Evolutionary conservation across 305 asterid genomes (phyloP), one percentile per base, ranked within the genome.

Genomic region (Petunia hybrid): DNA sequence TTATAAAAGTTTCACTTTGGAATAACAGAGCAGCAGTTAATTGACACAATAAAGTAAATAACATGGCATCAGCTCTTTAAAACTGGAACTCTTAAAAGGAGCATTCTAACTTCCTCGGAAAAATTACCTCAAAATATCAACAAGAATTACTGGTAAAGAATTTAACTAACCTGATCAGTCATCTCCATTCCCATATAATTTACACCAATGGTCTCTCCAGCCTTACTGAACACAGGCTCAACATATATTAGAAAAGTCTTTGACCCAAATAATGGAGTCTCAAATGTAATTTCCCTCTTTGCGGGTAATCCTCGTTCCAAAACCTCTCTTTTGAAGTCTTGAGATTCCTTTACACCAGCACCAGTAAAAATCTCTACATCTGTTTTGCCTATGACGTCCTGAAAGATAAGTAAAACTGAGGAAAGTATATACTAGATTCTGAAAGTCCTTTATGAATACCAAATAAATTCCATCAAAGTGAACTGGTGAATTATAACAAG

Each of bases 121-220:
- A 51, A 12, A 51, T 51, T 51, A 51, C 12, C 9, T 4, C 56
- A 12, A 4, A 14, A 51, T 8, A 51, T 60, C n/a, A 56, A 12
- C 57, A 77, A 82, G 46, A 51, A 1, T 5, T 51, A 51, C 57
- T 51, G 57, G 57, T 51, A 51, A 10, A 51, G 57, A 51, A 51
- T 51, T 51, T 10, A 74, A 62, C 68, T 80, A 51, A 91, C 98
- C 92, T 93, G 97, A 85, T 94, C 98, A 71, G 98, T 94, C 69
- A 94, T 89, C 84, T 94, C 98, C 98, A 93, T 94, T 75, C 98
- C 98, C 98, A 93, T 94, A 85, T 94, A 94, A 84, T 93, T 94
- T 8, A 94, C 97, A 66, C 98, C 98, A 66, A 94, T 91, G 2
- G 93, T 91, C 79, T 94, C 97, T 42, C 98, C 96, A 2, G 92